These are phyloP conservation scores for Vanderwaltozyma tropicalis DNA, from an alignment of 805 yeast species.

Conservation along the genomic window DNA sequence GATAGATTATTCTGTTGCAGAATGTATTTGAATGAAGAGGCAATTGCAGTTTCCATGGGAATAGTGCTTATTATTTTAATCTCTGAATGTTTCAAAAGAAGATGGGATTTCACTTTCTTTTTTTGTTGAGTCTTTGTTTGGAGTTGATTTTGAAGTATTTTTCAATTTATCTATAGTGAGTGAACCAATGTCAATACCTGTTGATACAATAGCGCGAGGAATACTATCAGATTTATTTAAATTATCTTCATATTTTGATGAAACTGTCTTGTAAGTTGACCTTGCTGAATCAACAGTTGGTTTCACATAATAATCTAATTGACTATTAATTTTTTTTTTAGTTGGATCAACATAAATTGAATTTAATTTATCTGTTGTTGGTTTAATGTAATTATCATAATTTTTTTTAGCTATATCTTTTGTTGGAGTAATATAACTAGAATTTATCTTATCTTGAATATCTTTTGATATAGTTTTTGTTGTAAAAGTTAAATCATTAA, in stretches of 20 bases:
- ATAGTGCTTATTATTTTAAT: not conserved
- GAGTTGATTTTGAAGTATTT: not conserved
- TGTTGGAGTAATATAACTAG: slow-evolving; percentile 18
- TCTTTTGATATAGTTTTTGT: slow-evolving; percentile 20
- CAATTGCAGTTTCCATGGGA: too few species aligned
- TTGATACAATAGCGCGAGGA: slow-evolving; percentile 25
- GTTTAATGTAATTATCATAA: slow-evolving; percentile 15
- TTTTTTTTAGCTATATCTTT: slow-evolving; percentile 16
- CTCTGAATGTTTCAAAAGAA: not conserved
- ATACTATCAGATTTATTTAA: slow-evolving; percentile 21
- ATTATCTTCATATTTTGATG: slow-evolving; percentile 21
- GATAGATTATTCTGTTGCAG: too few species aligned
- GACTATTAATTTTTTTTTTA: slow-evolving; percentile 9
- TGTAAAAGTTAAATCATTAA: slow-evolving; percentile 21
- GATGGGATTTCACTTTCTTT: not conserved
- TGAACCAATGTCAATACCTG: slow-evolving; percentile 25
- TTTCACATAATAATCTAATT: slow-evolving; percentile 6
- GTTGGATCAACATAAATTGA: slow-evolving; percentile 12
- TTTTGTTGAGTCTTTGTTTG: not conserved
- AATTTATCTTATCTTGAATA: slow-evolving; percentile 15
- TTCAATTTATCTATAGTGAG: slow-evolving; percentile 22
- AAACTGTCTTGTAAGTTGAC: slow-evolving; percentile 21
- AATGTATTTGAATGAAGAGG: too few species aligned
- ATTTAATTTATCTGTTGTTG: slow-evolving; percentile 17
- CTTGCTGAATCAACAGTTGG: slow-evolving; percentile 15